Percentiles rank a stretch among this genome's conserved stretches.
phyloP scores from a whole-genome alignment of 139 green algal genomes.

The Chlorella vulgaris region DNA sequence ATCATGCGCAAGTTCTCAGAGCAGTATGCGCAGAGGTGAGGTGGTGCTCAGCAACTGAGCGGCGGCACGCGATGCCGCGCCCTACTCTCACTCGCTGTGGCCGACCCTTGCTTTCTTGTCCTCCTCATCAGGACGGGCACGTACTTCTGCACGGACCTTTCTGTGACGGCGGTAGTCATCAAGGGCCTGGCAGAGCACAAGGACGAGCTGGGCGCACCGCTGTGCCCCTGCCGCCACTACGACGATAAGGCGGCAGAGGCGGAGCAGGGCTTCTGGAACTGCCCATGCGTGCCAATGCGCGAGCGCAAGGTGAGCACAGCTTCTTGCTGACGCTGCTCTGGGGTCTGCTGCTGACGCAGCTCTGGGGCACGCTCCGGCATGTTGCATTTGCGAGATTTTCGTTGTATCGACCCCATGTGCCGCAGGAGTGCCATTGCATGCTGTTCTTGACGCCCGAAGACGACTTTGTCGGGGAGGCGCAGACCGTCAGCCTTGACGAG shows the following conservation, averaged over 20 bases:
- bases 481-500: constrained; percentile 67
- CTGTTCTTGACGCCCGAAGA: constrained; percentile 98
- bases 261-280: constrained; percentile 98
- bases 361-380: too few relatives aligned
- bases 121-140: constrained; percentile 88
- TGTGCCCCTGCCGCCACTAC: constrained; percentile 99
- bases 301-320: constrained; percentile 80
- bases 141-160: constrained; percentile 98
- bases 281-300: constrained; percentile 98
- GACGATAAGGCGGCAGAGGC: constrained; percentile 97
- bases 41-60: too few relatives aligned
- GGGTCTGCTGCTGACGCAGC: too few relatives aligned
- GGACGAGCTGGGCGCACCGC: constrained; percentile 91
- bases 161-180: constrained; percentile 98
- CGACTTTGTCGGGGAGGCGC: constrained; percentile 92
- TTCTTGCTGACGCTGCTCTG: neutral
- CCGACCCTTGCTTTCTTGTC: too few relatives aligned
- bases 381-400: too few relatives aligned
- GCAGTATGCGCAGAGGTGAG: constrained; percentile 93
- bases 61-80: too few relatives aligned
- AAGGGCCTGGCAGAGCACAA: constrained; percentile 98
- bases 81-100: too few relatives aligned
- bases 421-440: constrained; percentile 99
- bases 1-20: constrained; percentile 99
- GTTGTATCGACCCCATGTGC: too few relatives aligned